Base-by-base conservation (phyloP, 2,329 filamentous ascomycete species). In the Penicillium sp. region DNA sequence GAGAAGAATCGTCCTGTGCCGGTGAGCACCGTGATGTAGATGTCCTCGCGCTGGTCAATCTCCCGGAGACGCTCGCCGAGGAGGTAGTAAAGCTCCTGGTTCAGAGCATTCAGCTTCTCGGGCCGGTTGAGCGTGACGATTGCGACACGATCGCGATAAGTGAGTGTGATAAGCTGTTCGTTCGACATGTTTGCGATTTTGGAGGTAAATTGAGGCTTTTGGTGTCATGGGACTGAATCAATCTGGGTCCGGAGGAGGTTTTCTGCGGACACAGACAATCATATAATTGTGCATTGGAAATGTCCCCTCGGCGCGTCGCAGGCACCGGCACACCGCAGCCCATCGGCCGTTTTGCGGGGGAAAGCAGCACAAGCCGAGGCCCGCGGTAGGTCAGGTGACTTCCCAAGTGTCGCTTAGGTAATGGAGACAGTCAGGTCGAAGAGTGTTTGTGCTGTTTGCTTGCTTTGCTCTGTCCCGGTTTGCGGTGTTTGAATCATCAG, bases 61-160 rank as follows among this genome's bases (percentile, higher is more conserved):
- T 96, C 88, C 59, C 89, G 85, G 73, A 99, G 79, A 51, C 86
- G 83, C 67, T 86, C 83, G 1, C 90, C 87, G 43, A 98, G 83
- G 34, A 87, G 83, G 75, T 90, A 96, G 81, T 97, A 98, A 54
- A 88, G 83, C 62, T 85, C 79, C 69, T 85, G 82, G 60, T 80
- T 84, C 54, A 97, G 79, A 35, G 94, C 92, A 76, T 96, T 96
- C 76, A 98, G 90, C 80, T 97, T 97, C 73, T 88, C 85, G 56
- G 88, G 85, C 54, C 91, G 89, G 78, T 93, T 89, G 73, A 99
- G 88, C 17, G 91, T 96, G 76, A 99, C 88, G 72, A 93, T 86
- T 71, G 94, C 91, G 64, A 92, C 79, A 60, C 87, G 88, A 75
- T 86, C 89, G 68, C 82, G 81, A 75, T 88, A 90, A 62, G 86